Percentiles rank a stretch among this genome's conserved stretches.
Conservation (phyloP, 441 rosid species). For the Erodium moschatum region DNA sequence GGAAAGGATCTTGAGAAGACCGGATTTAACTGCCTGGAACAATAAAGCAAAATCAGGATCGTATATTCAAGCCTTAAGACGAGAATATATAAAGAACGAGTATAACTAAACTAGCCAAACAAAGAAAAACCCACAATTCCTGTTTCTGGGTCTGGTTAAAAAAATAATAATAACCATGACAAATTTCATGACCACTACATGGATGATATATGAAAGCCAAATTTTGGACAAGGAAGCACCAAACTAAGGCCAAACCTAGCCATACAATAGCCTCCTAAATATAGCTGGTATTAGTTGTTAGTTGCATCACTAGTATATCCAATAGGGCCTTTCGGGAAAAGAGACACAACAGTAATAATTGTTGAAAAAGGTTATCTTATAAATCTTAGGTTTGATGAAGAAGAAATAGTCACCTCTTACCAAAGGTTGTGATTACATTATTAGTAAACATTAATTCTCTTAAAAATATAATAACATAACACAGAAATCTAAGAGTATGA, state of each 20-base stretch:
- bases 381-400: too few relatives aligned
- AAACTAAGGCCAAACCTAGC: background rate
- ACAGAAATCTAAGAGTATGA: background rate
- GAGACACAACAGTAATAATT: background rate
- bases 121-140: background rate
- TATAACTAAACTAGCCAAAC: background rate
- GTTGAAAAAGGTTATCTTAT: too few relatives aligned
- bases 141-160: background rate
- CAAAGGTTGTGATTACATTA: background rate
- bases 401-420: background rate
- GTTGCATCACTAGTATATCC: background rate
- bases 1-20: constrained; percentile 91
- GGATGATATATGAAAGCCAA: background rate
- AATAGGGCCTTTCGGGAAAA: background rate
- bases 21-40: constrained; percentile 83
- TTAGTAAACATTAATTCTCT: too few relatives aligned
- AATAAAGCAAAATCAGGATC: constrained; percentile 17
- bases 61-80: background rate
- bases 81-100: background rate
- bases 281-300: background rate
- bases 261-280: background rate
- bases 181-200: background rate
- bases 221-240: background rate
- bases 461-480: too few relatives aligned
- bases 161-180: background rate